Base-by-base conservation (phyloP, 148 eudicot genomes). In the Fallopia convolvulus region DNA sequence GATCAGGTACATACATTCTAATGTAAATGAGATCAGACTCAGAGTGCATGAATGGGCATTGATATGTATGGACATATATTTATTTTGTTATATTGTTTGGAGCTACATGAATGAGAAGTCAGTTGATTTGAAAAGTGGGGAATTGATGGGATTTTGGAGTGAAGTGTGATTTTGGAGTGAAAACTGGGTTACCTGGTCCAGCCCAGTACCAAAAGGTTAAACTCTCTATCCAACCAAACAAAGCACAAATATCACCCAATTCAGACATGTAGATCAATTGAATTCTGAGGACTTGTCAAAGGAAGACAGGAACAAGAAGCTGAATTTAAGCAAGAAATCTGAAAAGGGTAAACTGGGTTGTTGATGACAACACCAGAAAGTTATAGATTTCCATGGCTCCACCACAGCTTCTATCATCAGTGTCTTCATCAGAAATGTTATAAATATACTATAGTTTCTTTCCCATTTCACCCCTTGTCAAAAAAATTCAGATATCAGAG, bases 101-200 rank as follows among this genome's bases (percentile, higher is more conserved):
- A 61, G 39, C 17, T 61, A 61, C 21, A 23, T 61, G 36, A 68
- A 68, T 33, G 72, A 68, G 7, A 68, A 68, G 72, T 68, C 72
- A 14, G 21, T 17, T 68, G 72, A 68, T 39, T 14, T 68, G 72
- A 68, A 39, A 68, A 68, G 21, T 36, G 44, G 21, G 46, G 39
- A 10, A 4, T 61, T 66, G 72, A 68, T 68, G 72, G 36, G 72
- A 68, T 33, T 33, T 36, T 68, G 46, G 72, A 68, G 44, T 68
- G 44, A 68, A 36, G 46, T 36, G 14, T 32, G 30, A 26, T 26
- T 26, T 26, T 26, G 30, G 30, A 26, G 30, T 26, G 17, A 63
- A 63, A 32, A 41, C 41, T 8, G 15, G 26, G 26, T 21, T 56
- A 20, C 26, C 63, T n/a, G 40, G 71, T 33, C 71, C 71, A 30